Conservation (phyloP, 345 rosid species). For the Eucalyptus regnans region DNA sequence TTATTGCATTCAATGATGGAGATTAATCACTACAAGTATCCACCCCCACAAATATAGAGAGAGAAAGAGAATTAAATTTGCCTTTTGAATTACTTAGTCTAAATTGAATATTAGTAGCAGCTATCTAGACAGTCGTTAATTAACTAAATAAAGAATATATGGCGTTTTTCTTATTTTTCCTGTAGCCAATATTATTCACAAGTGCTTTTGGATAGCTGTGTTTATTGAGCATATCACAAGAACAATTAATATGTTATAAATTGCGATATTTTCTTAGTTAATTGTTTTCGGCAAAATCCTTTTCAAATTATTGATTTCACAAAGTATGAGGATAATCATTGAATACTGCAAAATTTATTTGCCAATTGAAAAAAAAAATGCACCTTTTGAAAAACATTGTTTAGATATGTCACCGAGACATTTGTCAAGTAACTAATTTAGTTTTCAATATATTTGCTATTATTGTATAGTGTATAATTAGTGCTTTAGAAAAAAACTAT, state of each 20-base stretch:
- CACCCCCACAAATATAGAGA: background rate
- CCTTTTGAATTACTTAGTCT: background rate
- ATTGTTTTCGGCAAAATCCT: background rate
- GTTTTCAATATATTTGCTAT: background rate
- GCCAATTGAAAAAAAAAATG: background rate
- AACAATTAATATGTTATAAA: background rate
- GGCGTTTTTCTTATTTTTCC: background rate
- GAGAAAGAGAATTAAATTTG: background rate
- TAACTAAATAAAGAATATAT: background rate
- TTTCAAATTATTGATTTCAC: background rate
- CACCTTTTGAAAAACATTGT: background rate
- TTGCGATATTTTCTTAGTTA: background rate
- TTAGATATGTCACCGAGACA: background rate
- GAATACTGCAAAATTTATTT: background rate
- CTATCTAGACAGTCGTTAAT: background rate
- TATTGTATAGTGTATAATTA: background rate
- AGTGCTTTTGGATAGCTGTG: background rate
- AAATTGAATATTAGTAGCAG: background rate
- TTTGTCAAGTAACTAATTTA: background rate
- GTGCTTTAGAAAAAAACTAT: background rate
- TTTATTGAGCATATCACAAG: background rate
- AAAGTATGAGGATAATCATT: background rate
- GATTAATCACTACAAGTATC: background rate
- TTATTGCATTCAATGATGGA: background rate
- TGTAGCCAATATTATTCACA: background rate